phyloP scores from a whole-genome alignment of 2,329 filamentous ascomycete species.

The Zymoseptoria passerinii region DNA sequence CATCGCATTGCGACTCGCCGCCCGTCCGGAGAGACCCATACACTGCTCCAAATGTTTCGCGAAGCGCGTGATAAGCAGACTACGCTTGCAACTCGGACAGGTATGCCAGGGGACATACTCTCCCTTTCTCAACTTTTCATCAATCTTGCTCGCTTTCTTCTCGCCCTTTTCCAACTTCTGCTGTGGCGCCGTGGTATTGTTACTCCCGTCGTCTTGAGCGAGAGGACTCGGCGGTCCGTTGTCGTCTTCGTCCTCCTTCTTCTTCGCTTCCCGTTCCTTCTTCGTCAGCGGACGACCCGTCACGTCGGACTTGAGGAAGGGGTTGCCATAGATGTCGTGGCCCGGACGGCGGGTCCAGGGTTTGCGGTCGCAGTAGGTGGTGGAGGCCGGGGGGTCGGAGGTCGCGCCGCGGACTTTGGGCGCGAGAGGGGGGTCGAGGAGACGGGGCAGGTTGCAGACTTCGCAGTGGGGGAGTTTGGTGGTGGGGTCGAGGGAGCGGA shows the following conservation, averaged over 20 bases:
- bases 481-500: conserved; percentile 64
- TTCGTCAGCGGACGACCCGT: conserved; percentile 50
- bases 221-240: conserved; percentile 30
- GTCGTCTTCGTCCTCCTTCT: conserved; percentile 41
- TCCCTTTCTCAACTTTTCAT: conserved; percentile 41
- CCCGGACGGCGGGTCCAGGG: conserved; percentile 69
- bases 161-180: conserved; percentile 39
- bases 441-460: conserved; percentile 64
- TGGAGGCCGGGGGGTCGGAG: conserved; percentile 34
- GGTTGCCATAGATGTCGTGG: conserved; percentile 75
- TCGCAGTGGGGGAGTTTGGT: conserved; percentile 65
- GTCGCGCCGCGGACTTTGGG: conserved; percentile 26
- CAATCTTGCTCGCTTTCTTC: conserved; percentile 34
- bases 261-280: conserved; percentile 61
- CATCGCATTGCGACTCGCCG: conserved; percentile 43
- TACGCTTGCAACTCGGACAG: conserved; percentile 54
- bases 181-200: not conserved
- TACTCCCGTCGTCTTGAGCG: conserved; percentile 13
- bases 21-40: conserved; percentile 48
- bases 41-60: conserved; percentile 55
- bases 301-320: conserved; percentile 64
- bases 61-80: conserved; percentile 52
- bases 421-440: conserved; percentile 61
- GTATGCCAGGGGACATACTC: conserved; percentile 48
- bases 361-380: conserved; percentile 68